A percentile compares a stretch with the other conserved stretches of the same genome.
Conservation (phyloP, 495 filamentous ascomycete species). For the Penicillium paxilli region DNA sequence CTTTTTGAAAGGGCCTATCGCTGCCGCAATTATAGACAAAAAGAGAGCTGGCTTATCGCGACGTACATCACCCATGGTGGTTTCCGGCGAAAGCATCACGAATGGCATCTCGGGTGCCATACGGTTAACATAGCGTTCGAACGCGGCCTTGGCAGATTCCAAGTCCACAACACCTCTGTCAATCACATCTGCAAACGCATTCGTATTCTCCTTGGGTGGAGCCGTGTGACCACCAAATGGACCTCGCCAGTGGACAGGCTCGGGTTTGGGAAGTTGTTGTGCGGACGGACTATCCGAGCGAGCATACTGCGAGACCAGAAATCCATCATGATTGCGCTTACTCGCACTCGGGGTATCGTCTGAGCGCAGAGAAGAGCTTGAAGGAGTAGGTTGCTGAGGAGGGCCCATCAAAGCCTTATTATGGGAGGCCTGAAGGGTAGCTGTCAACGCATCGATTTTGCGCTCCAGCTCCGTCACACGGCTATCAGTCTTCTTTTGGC, state of each 20-base stretch:
- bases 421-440: constrained; percentile 61
- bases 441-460: constrained; percentile 89
- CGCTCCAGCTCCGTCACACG: constrained; percentile 91
- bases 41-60: constrained; percentile 76
- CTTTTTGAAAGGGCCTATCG: constrained; percentile 62
- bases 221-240: constrained; percentile 7
- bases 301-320: constrained; percentile 21
- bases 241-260: constrained; percentile 16
- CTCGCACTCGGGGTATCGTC: too few relatives aligned
- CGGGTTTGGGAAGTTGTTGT: constrained; percentile 18
- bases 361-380: background rate
- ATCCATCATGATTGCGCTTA: constrained; percentile 23
- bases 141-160: constrained; percentile 62
- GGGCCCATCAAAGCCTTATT: constrained; percentile 5
- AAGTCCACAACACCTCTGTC: constrained; percentile 67
- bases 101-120: constrained; percentile 75
- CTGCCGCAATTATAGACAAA: constrained; percentile 70
- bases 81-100: constrained; percentile 70
- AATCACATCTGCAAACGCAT: constrained; percentile 63
- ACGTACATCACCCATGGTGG: constrained; percentile 66
- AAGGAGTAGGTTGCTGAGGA: background rate
- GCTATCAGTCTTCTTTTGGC: constrained; percentile 91
- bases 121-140: constrained; percentile 64
- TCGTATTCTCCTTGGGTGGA: constrained; percentile 15
- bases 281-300: constrained; percentile 24